Conservation (phyloP, 2,329 filamentous ascomycete genomes). For the Verticillium nubilum region DNA sequence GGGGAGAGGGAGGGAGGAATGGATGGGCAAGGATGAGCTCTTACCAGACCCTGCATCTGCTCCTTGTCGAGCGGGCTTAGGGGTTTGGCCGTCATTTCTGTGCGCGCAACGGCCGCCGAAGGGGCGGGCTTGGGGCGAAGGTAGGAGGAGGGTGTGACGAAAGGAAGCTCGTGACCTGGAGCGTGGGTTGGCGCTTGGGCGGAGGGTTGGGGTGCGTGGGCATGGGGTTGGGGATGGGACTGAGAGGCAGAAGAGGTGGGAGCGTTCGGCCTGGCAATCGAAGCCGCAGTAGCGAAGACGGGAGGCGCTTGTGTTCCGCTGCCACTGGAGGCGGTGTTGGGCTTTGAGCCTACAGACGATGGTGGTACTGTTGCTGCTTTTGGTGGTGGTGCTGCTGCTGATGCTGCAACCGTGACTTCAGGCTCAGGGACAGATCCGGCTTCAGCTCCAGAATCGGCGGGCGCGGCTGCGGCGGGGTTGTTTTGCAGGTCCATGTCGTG, state of each 20-base stretch:
- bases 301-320: constrained; percentile 8
- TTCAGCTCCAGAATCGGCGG: neutral
- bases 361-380: constrained; percentile 5
- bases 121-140: constrained; percentile 31
- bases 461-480: neutral
- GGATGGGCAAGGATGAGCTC: constrained; percentile 20
- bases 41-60: constrained; percentile 72
- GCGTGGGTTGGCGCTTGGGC: constrained; percentile 15
- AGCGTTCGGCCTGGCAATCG: constrained; percentile 13
- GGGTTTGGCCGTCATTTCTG: constrained; percentile 20
- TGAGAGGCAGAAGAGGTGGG: neutral
- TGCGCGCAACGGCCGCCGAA: constrained; percentile 7
- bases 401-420: neutral
- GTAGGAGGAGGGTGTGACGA: constrained; percentile 57
- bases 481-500: neutral
- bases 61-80: constrained; percentile 65
- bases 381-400: neutral
- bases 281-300: constrained; percentile 14
- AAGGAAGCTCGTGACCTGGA: constrained; percentile 43
- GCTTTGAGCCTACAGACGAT: constrained; percentile 1
- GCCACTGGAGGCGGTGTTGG: constrained; percentile 4
- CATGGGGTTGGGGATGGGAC: neutral
- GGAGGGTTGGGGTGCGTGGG: constrained; percentile 1
- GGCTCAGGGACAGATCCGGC: neutral
- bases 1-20: constrained; percentile 1